Evolutionary conservation across 2,329 filamentous ascomycete genomes (phyloP).

Genomic region (Bipolaris gigantea): DNA sequence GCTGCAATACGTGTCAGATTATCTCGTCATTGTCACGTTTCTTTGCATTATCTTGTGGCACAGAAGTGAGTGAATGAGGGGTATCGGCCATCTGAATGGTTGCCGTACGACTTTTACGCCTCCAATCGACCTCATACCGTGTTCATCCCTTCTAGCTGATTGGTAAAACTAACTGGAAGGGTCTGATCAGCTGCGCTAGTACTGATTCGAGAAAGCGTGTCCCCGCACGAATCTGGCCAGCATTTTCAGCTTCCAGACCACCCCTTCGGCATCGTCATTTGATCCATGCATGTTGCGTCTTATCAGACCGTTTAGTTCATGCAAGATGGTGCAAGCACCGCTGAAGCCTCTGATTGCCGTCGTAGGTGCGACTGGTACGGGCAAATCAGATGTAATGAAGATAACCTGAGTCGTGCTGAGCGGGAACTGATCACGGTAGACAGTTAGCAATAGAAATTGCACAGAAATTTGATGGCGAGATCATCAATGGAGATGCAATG

Average conservation of each 20-base stretch:
- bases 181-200: background rate
- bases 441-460: conserved; percentile 91
- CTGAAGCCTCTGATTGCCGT: conserved; percentile 71
- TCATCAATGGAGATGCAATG: conserved; percentile 98
- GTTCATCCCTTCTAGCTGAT: background rate
- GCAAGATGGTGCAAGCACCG: conserved; percentile 32
- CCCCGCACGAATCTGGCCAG: conserved; percentile 5
- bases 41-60: background rate
- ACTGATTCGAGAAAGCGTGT: background rate
- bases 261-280: background rate
- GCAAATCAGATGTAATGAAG: conserved; percentile 78
- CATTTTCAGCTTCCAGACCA: conserved; percentile 7
- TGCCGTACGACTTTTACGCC: background rate
- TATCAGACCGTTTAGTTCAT: conserved; percentile 18
- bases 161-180: background rate
- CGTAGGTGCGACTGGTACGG: conserved; percentile 87
- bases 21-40: background rate
- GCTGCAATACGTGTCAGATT: background rate
- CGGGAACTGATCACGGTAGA: conserved; percentile 43
- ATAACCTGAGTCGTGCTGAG: background rate
- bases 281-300: conserved; percentile 31
- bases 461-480: conserved; percentile 79
- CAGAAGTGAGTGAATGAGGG: background rate
- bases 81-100: background rate
- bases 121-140: background rate